Percentiles rank a stretch among this genome's conserved stretches.
phyloP scores from a whole-genome alignment of 345 rosid species.

The Aegle marmelos region DNA sequence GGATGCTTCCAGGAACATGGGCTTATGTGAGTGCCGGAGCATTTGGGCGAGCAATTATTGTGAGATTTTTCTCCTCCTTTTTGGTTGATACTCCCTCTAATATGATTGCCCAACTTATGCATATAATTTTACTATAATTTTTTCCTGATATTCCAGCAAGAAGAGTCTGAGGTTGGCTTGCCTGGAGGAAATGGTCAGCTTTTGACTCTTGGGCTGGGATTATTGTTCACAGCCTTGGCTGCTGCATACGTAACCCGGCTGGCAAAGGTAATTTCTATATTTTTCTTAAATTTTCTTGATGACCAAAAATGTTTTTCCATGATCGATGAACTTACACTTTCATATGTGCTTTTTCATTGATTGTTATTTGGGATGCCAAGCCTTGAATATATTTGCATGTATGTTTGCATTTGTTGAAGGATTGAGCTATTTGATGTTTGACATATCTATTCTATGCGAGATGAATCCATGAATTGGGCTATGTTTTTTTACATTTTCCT shows the following conservation, averaged over 20 bases:
- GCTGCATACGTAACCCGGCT: conserved; percentile 85
- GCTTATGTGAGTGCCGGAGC: conserved; percentile 98
- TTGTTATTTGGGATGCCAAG: not conserved
- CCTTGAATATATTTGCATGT: not conserved
- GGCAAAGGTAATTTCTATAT: conserved; percentile 58
- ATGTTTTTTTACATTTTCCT: not conserved
- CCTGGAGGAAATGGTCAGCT: conserved; percentile 76
- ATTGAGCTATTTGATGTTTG: not conserved
- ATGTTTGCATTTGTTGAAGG: not conserved
- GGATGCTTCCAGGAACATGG: conserved; percentile 99
- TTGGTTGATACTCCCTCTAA: not conserved
- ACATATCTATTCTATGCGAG: not conserved
- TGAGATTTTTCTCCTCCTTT: conserved; percentile 32
- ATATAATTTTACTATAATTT: not conserved
- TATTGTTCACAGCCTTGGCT: conserved; percentile 79
- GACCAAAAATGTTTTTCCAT: not conserved
- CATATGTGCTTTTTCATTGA: not conserved
- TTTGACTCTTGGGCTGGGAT: conserved; percentile 78
- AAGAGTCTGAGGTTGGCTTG: conserved; percentile 67
- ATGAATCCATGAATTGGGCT: not conserved
- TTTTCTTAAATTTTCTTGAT: not conserved
- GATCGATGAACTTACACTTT: not conserved
- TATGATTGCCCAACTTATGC: not conserved
- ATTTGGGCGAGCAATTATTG: conserved; percentile 89
- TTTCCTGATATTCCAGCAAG: conserved; percentile 53